Base-by-base conservation (phyloP, 1,139 yeast species). In the Kodamaea ohmeri region DNA sequence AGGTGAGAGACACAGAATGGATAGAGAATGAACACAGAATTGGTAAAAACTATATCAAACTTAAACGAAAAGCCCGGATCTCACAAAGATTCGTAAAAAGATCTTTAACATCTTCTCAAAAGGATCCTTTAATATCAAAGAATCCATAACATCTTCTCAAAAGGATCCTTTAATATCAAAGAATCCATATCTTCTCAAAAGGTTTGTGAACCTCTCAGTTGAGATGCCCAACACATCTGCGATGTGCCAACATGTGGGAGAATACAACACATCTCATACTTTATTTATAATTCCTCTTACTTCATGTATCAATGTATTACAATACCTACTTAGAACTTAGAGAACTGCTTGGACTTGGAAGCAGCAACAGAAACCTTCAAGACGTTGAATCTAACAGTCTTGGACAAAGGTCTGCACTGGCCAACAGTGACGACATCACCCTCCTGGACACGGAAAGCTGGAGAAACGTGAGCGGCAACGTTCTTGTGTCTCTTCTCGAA, bases 401-500 rank as follows among this genome's bases (percentile, higher is more conserved):
- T 92, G 67, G 98, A 92, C 71, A 92, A 78, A 67, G 99, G 99
- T 83, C 98, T 92, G 86, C 98, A 92, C 82, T 94, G 98, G 72
- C 99, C 99, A 73, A 92, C 97, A 63, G 96, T 90, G 66, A 94
- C 98, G 60, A 85, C 80, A 69, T 94, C 99, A 81, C 99, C 99
- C 73, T 90, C 97, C 71, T 78, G 78, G 64, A 90, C 97, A 81
- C 99, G 95, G 97, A 92, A 92, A 76, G 98, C 98, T 76, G 99
- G 99, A 55, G 97, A 90, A 65, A 94, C 88, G 81, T 92, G 99
- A 64, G 97, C 98, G 71, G 99, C 95, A 56, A 94, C 82, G 83
- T 92, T 94, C 94, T 92, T 94, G 88, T 92, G 99, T 82, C 99
- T 90, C 88, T 92, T 92, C 82, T 92, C 99, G 85, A 89, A 92